Base-by-base conservation (phyloP, 2,329 filamentous ascomycete genomes). In the Aspergillus spinulosporus region DNA sequence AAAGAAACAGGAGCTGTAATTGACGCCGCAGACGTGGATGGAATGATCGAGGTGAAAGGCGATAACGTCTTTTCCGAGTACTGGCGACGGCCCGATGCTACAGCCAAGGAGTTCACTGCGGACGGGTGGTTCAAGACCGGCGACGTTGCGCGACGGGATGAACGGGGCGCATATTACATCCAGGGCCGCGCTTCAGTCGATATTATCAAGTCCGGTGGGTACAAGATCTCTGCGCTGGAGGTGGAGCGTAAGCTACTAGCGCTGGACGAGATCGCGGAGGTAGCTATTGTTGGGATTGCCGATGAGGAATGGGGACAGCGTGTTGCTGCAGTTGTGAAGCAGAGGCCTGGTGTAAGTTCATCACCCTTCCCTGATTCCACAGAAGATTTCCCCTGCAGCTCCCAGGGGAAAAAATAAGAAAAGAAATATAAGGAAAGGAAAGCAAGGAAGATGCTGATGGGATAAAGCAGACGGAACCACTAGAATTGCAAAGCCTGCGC, bases 191-290 rank as follows among this genome's bases (percentile, higher is more conserved):
- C 77, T 5, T 80, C 77, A 3, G 72, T 81, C 12, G 80, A 82
- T 57, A 77, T 84, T 28, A 82, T 84, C 64, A 83, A 84, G 59
- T 79, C 77, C 1, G 80, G 80, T 4, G 81, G 81, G 0, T 82
- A 82, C 62, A 83, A 83, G 65, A 80, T 83, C 42, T 80, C 77
- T 0, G 80, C 81, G 2, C 67, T 82, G 9, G 81, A 83, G 47
- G 78, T 83, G 14, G 81, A 83, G 65, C 70, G 80, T 12, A 79
- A 83, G 59, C 73, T 82, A 42, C 68, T 83, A n/a, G 72, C 74
- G 0, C 63, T 83, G 52, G 73, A 76, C 1, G 78, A 79, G 55
- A 71, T 82, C 28, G 70, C 76, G n/a, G 81, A 84, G 64, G 80
- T 78, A 6, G 80, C 79, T 70, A 78, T 83, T 5, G 78, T 83